Conservation (phyloP, 257 asterid species). For the Solanum boliviense region DNA sequence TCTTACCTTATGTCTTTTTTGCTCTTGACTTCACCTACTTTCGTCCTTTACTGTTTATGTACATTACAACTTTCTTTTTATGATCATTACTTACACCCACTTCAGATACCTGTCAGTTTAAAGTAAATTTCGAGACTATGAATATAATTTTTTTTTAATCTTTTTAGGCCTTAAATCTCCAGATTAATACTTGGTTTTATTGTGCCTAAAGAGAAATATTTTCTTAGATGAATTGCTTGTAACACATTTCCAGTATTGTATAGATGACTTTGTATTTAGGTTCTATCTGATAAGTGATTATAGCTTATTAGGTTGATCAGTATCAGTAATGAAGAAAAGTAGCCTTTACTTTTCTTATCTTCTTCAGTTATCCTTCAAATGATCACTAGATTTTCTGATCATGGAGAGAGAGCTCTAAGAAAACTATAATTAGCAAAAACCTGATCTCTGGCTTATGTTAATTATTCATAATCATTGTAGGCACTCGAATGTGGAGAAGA, state of each 20-base stretch:
- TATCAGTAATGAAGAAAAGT: not conserved
- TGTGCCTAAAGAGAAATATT: not conserved
- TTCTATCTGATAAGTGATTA: not conserved
- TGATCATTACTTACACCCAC: not conserved
- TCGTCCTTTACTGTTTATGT: not conserved
- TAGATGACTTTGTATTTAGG: not conserved
- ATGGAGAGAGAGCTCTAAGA: not conserved
- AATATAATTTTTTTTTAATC: not conserved
- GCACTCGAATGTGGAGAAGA: slow-evolving; percentile 98
- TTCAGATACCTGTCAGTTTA: not conserved
- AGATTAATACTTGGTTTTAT: not conserved
- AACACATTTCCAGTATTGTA: not conserved
- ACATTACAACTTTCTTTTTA: not conserved
- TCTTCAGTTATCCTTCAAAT: not conserved
- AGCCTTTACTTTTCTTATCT: not conserved
- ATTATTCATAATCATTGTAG: slow-evolving; percentile 8
- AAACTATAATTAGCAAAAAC: not conserved
- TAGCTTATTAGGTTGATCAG: not conserved
- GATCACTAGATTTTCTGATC: not conserved
- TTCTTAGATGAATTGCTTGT: not conserved
- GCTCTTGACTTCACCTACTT: not conserved
- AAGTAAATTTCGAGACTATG: not conserved
- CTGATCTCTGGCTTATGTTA: not conserved
- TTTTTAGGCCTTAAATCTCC: not conserved
- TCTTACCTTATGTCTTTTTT: not conserved